Base-by-base conservation (phyloP, 495 filamentous ascomycete genomes). In the Penicillium bialowiezense region DNA sequence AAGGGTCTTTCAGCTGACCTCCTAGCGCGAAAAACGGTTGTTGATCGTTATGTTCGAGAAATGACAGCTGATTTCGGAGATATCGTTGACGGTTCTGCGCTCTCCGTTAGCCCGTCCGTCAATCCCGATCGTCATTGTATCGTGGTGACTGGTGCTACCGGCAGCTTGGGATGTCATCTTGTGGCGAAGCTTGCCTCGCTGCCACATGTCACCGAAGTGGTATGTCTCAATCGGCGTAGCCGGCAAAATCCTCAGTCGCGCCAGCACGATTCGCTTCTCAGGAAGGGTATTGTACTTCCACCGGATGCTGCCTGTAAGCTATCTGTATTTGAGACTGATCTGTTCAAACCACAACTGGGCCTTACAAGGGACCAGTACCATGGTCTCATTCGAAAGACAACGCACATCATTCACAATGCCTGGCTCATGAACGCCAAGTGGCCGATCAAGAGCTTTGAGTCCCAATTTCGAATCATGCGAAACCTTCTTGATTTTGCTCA, bases 81-180 rank as follows among this genome's bases (percentile, higher is more conserved):
- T n/a, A 24, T 14, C 2, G 38, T 4, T 26, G 13, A 40, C 3
- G n/a, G 3, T n/a, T 14, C 21, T 6, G 14, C 20, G 20, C 65
- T 31, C 8, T 8, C n/a, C 33, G 33, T 12, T 15, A 3, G 13
- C 17, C 33, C 2, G 17, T 35, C 12, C 1, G 6, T 12, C n/a
- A 13, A 14, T 1, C 33, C 7, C 15, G 6, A 14, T 7, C 10
- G 33, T 7, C 41, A 14, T 3, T 42, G 51, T 37, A 60, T 84
- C 1, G 45, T 84, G 12, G 56, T 84, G 4, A 84, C 81, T 3
- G 76, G 77, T 6, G 76, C 67, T 8, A 81, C 79, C 0, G 78
- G 78, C 0, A 75, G 74, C 45, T 40, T 81, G 6, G 78, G 78
- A 5, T 63, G 65, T 12, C 75, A 81, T 51, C 50, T 81, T 0